A percentile compares a stretch with the other conserved stretches of the same genome.
Conservation (phyloP, 345 rosid species). For the Eucalyptus erythrocorys region DNA sequence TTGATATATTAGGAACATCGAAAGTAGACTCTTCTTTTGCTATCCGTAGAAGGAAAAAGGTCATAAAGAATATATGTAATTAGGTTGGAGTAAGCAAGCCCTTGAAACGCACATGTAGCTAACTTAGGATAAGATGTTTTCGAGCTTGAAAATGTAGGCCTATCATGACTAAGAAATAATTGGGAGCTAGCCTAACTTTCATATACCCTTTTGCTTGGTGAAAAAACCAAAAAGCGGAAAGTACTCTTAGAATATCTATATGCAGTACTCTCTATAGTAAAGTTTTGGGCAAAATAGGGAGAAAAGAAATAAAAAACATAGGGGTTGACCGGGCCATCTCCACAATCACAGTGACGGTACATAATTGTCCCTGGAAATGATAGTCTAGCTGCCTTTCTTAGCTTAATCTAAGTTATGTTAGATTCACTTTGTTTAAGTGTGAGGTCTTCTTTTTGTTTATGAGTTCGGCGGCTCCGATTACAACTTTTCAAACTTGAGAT, state of each 20-base stretch:
- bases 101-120: background rate
- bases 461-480: background rate
- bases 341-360: background rate
- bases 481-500: background rate
- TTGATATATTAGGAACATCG: background rate
- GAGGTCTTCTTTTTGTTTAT: background rate
- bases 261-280: background rate
- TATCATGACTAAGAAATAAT: slow-evolving; percentile 11
- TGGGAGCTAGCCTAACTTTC: background rate
- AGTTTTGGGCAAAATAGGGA: background rate
- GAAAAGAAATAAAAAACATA: background rate
- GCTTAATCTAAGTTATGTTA: background rate
- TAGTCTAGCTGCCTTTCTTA: background rate
- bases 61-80: background rate
- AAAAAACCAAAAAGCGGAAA: background rate
- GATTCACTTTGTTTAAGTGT: background rate
- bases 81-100: background rate
- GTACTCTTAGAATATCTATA: background rate
- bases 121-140: background rate
- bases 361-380: background rate
- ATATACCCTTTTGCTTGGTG: background rate
- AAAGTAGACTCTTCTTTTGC: background rate
- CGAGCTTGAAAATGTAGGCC: slow-evolving; percentile 1
- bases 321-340: background rate
- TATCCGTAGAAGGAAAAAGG: background rate